These are phyloP conservation scores for Sphaerosporella brunnea DNA, from an alignment of 495 filamentous ascomycete species.

Conservation along the genomic window DNA sequence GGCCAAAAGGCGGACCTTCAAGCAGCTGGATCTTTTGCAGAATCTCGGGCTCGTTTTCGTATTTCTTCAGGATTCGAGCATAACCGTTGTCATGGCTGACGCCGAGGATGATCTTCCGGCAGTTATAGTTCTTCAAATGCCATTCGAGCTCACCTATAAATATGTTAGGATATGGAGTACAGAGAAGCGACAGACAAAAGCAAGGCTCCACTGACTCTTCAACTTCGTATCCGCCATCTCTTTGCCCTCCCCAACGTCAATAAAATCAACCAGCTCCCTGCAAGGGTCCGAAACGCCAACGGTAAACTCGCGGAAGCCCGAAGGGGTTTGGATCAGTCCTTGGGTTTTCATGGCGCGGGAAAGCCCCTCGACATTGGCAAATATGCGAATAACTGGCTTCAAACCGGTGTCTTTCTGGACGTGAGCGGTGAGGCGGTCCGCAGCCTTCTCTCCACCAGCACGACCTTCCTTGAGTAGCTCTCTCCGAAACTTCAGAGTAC, in stretches of 20 bases:
- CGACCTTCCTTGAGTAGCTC: slow-evolving; percentile 20
- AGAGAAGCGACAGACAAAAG: not conserved
- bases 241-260: slow-evolving; percentile 25
- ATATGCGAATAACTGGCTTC: slow-evolving; percentile 14
- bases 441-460: slow-evolving; percentile 19
- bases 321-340: slow-evolving; percentile 14
- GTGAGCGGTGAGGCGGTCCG: slow-evolving; percentile 1
- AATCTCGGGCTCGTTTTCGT: slow-evolving; percentile 11
- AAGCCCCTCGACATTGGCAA: slow-evolving; percentile 20
- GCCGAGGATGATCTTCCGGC: slow-evolving; percentile 22
- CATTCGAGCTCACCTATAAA: slow-evolving; percentile 19
- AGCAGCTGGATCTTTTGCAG: slow-evolving; percentile 14
- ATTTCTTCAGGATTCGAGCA: slow-evolving; percentile 17
- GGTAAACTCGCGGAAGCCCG: slow-evolving; percentile 22
- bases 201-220: not conserved
- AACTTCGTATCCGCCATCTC: slow-evolving; percentile 21
- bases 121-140: slow-evolving; percentile 25
- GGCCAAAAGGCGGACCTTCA: slow-evolving; percentile 22
- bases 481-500: slow-evolving; percentile 13
- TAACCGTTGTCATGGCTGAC: slow-evolving; percentile 26
- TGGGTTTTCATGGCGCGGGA: slow-evolving; percentile 10
- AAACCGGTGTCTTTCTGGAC: not conserved
- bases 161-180: too few species aligned
- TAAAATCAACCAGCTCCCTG: slow-evolving; percentile 22
- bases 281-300: slow-evolving; percentile 20